phyloP scores from a whole-genome alignment of 1,139 yeast genomes.

The Suhomyces guaymorum region DNA sequence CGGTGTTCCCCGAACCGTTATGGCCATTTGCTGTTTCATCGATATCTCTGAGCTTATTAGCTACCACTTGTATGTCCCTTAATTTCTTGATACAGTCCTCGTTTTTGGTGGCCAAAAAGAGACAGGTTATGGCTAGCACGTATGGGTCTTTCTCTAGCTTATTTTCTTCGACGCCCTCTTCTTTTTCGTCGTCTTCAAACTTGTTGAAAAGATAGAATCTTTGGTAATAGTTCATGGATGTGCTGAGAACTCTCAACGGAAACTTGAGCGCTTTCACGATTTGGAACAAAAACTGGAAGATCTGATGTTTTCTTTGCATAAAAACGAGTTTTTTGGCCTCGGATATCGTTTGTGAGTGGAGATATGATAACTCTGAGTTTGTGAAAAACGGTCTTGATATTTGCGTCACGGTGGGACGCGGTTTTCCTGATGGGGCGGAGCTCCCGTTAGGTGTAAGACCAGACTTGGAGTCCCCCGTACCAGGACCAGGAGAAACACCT shows the following conservation, averaged over 20 bases:
- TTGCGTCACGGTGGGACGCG: constrained; percentile 27
- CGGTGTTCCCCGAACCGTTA: constrained; percentile 1
- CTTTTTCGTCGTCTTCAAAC: constrained; percentile 40
- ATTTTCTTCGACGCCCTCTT: constrained; percentile 13
- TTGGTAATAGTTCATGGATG: constrained; percentile 72
- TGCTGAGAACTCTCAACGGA: constrained; percentile 66
- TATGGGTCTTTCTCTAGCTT: constrained; percentile 37
- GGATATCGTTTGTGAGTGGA: constrained; percentile 54
- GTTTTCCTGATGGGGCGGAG: constrained; percentile 4
- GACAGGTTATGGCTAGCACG: constrained; percentile 68
- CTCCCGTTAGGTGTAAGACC: constrained; percentile 6
- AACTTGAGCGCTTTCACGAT: constrained; percentile 56
- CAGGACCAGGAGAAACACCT: constrained; percentile 6
- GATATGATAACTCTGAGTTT: constrained; percentile 52
- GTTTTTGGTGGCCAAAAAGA: constrained; percentile 79
- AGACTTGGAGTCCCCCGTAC: constrained; percentile 2
- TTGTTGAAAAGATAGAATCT: constrained; percentile 65
- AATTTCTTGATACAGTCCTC: constrained; percentile 88
- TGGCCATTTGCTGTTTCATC: constrained; percentile 19
- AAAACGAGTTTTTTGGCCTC: constrained; percentile 49
- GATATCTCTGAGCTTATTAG: constrained; percentile 42
- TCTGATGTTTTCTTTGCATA: constrained; percentile 53
- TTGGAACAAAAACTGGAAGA: constrained; percentile 56
- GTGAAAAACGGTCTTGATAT: constrained; percentile 69
- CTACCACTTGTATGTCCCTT: constrained; percentile 54